phyloP scores from a whole-genome alignment of 768 basidiomycete species.

The Lentinula edodes region DNA sequence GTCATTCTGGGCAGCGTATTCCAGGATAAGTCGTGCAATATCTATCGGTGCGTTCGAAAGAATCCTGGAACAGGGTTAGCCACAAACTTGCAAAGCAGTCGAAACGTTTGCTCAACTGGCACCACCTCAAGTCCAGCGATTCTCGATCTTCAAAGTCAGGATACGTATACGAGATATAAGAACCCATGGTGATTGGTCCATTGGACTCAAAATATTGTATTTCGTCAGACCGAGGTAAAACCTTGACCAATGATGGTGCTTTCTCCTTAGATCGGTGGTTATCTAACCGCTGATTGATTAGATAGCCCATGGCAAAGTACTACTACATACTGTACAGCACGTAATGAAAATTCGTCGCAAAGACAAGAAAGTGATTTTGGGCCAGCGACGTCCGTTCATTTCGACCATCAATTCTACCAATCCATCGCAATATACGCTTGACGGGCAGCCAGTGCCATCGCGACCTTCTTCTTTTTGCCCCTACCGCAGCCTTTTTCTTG shows the following conservation, averaged over 20 bases:
- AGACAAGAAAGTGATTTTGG: no score
- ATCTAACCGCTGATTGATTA: no score
- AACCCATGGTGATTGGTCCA: neutral
- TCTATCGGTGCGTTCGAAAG: neutral
- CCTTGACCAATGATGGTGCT: no score
- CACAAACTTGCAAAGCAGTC: neutral
- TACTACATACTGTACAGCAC: no score
- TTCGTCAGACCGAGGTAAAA: neutral
- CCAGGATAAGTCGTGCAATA: conserved; percentile 4
- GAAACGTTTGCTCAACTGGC: neutral
- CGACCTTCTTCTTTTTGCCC: neutral
- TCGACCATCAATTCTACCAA: neutral
- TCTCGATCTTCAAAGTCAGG: neutral
- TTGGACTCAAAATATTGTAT: neutral
- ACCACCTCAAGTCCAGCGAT: neutral
- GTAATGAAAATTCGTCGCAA: no score
- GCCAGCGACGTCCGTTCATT: no score
- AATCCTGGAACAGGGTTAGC: neutral
- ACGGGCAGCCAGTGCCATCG: neutral
- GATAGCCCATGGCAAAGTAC: no score
- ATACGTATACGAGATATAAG: neutral
- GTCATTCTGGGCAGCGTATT: conserved; percentile 5
- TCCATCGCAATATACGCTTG: neutral
- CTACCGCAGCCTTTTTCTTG: neutral
- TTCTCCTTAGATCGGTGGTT: no score